Evolutionary conservation across 768 basidiomycete species (phyloP), one percentile per base, ranked within the genome.

Genomic region (Kwoniella shandongensis): DNA sequence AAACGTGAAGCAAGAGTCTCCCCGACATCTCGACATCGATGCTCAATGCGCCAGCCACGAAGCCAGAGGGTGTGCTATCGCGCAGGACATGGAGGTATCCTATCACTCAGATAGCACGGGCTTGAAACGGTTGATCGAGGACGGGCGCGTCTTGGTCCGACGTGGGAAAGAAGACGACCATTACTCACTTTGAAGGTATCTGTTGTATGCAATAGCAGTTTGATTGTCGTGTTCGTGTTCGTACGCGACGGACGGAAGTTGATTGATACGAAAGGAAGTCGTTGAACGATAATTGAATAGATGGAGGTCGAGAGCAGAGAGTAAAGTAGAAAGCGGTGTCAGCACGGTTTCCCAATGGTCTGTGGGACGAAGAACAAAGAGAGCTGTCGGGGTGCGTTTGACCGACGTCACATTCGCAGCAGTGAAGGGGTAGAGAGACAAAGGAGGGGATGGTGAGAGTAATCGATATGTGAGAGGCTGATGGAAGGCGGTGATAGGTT

Each of bases 311-410:
- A 30, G 13, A 11, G 48, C 20, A 22, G 39, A 17, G 18, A 26
- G 30, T 7, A 17, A 51, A n/a, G 20, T 26, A 30, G 48, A 44
- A 61, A 27, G 39, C 39, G 44, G 30, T 22, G 59, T 61, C 54
- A 61, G 54, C 59, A 35, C 23, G 47, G 22, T 30, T 29, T 26
- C 26, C 22, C 17, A 23, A 23, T 42, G 8, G 40, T n/a, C n/a
- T n/a, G 40, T 23, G 7, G 8, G 13, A 32, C 13, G 32, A 32
- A 6, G 32, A 32, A 32, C 32, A 32, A 23, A 12, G 22, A 36
- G 13, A 36, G 35, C 23, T 45, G 44, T 27, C 54, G 54, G 54
- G 40, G 54, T 48, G 8, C 4, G 10, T 25, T 40, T 29, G 18
- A 48, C 3, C 36, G 50, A 51, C 47, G 47, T 32, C 47, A 36